Conservation (phyloP, 768 basidiomycete species). For the Lactarius sanguifluus region DNA sequence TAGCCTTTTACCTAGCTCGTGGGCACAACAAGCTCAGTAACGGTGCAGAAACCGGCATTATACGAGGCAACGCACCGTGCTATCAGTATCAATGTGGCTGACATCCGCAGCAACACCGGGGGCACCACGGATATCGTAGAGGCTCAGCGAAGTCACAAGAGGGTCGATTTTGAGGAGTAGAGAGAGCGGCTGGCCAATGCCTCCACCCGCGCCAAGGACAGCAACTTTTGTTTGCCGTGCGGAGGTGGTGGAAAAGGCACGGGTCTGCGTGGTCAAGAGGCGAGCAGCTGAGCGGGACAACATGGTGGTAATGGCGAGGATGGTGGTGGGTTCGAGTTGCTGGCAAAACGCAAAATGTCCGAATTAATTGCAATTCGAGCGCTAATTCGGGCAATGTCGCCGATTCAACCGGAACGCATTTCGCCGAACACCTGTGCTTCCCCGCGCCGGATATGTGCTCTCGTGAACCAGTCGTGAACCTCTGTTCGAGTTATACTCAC, state of each 20-base stretch:
- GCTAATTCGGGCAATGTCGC: neutral
- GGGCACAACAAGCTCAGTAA: neutral
- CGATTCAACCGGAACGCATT: conserved; percentile 13
- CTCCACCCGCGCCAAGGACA: conserved; percentile 97
- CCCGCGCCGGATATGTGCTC: conserved; percentile 4
- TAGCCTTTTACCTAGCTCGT: conserved; percentile 67
- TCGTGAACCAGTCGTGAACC: neutral
- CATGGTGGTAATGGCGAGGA: conserved; percentile 46
- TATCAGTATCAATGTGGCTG: conserved; percentile 86
- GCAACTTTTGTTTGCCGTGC: conserved; percentile 83
- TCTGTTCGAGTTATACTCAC: neutral
- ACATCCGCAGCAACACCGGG: conserved; percentile 98
- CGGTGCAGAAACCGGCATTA: neutral
- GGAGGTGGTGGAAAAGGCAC: conserved; percentile 75
- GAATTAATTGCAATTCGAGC: neutral
- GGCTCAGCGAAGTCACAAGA: conserved; percentile 76
- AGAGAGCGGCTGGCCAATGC: conserved; percentile 97
- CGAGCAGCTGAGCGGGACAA: conserved; percentile 64
- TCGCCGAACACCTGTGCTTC: neutral
- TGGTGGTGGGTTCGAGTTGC: conserved; percentile 5
- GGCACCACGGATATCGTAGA: conserved; percentile 95
- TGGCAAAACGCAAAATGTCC: conserved; percentile 7
- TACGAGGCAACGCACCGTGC: conserved; percentile 55
- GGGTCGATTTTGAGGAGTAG: conserved; percentile 93
- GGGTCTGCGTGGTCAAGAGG: conserved; percentile 52